Evolutionary conservation across 2,329 filamentous ascomycete species (phyloP), one percentile per base, ranked within the genome.

Genomic region (Xylaria hypoxylon): DNA sequence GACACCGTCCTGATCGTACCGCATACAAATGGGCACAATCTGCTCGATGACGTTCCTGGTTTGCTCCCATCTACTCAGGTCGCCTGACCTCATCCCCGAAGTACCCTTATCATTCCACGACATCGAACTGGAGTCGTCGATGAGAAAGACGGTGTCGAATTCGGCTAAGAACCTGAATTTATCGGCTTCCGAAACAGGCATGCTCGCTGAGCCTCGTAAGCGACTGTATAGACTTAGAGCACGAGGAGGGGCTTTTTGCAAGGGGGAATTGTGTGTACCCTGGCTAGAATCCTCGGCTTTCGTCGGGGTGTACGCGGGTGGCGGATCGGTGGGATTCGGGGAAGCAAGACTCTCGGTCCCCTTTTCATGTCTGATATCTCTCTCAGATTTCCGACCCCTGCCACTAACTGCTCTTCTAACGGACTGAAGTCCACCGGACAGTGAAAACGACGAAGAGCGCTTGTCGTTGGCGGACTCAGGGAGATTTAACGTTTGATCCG

Each of bases 121-220:
- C 95, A 98, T 98, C 72, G 91, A 94, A 5, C 89, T 88, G n/a
- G 90, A 94, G 81, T 98, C 95, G 76, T 98, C 95, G 75, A 98
- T 93, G 1, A 98, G 80, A 77, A 98, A 94, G 62, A 95, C 81
- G 35, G 94, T 97, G 80, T 98, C 93, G 76, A 97, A 97, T 17
- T 84, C 84, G 47, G 80, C 78, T 5, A 98, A 88, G 76, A 97
- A 97, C 2, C 89, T 86, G 76, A 75, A 75, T 2, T 71, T 70
- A 50, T 77, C 72, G 22, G 73, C 68, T 15, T 45, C 53, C 28
- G 53, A 33, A 61, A 5, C 47, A 17, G 31, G 11, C n/a, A 45
- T 28, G 62, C 42, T 47, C 13, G 13, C 31, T 35, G 62, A 15
- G 42, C 45, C 48, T 0, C 55, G 58, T 28, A 59, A 19, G 15